Evolutionary conservation across 2,329 filamentous ascomycete species (phyloP).

Genomic region (Beauveria brongniartii): DNA sequence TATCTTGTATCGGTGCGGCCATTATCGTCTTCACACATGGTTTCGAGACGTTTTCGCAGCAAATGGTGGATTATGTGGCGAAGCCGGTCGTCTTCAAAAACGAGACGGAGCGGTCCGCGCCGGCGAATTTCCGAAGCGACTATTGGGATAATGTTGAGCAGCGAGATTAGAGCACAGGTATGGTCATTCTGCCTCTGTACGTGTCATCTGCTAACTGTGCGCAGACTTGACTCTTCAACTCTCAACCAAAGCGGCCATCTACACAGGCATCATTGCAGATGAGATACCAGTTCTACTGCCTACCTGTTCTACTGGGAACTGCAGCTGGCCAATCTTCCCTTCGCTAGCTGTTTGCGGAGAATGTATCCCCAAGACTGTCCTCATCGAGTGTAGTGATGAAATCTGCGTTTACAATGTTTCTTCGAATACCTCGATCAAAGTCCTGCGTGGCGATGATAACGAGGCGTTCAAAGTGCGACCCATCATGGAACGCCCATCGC

Average conservation of each 20-base stretch:
- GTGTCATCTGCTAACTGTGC: background rate
- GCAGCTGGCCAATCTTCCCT: slow-evolving; percentile 29
- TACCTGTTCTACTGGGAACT: slow-evolving; percentile 25
- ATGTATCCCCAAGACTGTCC: slow-evolving; percentile 18
- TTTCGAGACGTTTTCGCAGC: slow-evolving; percentile 32
- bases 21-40: slow-evolving; percentile 28
- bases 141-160: slow-evolving; percentile 26
- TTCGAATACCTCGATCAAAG: slow-evolving; percentile 21
- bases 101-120: slow-evolving; percentile 15
- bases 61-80: slow-evolving; percentile 28
- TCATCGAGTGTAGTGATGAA: slow-evolving; percentile 15
- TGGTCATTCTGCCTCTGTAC: background rate
- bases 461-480: slow-evolving; percentile 24
- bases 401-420: slow-evolving; percentile 24
- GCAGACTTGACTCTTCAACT: slow-evolving; percentile 19
- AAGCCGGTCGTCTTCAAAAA: slow-evolving; percentile 17
- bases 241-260: slow-evolving; percentile 31
- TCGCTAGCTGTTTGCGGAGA: slow-evolving; percentile 28
- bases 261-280: slow-evolving; percentile 27
- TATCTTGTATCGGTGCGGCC: slow-evolving; percentile 29
- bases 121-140: slow-evolving; percentile 25
- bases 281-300: slow-evolving; percentile 20
- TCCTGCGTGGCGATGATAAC: slow-evolving; percentile 15
- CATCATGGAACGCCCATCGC: slow-evolving; percentile 11
- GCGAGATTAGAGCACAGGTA: slow-evolving; percentile 14